Evolutionary conservation across 805 yeast genomes (phyloP).

Genomic region (Allodekkera sacchari): DNA sequence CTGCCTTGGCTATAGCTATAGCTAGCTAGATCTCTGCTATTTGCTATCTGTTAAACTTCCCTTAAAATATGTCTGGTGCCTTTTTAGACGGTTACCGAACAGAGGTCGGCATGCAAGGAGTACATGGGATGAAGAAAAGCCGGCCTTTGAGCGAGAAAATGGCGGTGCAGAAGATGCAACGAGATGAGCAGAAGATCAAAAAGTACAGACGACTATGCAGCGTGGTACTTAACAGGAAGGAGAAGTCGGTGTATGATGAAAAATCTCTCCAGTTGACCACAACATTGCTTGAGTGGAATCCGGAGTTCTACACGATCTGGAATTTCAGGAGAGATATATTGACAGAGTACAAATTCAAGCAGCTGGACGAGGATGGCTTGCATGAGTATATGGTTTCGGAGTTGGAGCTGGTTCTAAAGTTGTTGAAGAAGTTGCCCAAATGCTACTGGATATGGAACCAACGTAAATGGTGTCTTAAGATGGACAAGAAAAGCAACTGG

Average conservation of each 20-base stretch:
- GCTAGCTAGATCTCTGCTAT: no score
- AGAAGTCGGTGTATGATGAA: slow-evolving; percentile 19
- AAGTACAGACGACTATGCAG: slow-evolving; percentile 41
- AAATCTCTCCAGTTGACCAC: slow-evolving; percentile 47
- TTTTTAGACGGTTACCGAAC: slow-evolving; percentile 12
- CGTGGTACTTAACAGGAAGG: slow-evolving; percentile 31
- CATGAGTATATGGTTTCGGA: slow-evolving; percentile 42
- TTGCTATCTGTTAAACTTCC: no score
- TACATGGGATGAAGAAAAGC: slow-evolving; percentile 67
- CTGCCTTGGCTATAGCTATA: no score
- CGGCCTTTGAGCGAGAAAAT: slow-evolving; percentile 46
- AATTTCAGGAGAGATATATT: slow-evolving; percentile 77
- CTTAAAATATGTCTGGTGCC: slow-evolving; percentile 3
- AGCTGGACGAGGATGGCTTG: slow-evolving; percentile 13
- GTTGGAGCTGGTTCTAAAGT: slow-evolving; percentile 47
- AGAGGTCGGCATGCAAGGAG: slow-evolving; percentile 10
- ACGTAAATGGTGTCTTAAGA: slow-evolving; percentile 69
- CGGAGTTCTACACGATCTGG: slow-evolving; percentile 88
- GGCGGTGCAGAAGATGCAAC: slow-evolving; percentile 36
- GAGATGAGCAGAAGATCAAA: slow-evolving; percentile 55
- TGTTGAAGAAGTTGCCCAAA: slow-evolving; percentile 66
- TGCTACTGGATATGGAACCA: slow-evolving; percentile 98
- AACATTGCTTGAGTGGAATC: slow-evolving; percentile 54
- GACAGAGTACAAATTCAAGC: slow-evolving; percentile 20
- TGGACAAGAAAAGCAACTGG: slow-evolving; percentile 50